Base-by-base conservation (phyloP, 1,284 basidiomycete genomes). In the Marasmius oreades region DNA sequence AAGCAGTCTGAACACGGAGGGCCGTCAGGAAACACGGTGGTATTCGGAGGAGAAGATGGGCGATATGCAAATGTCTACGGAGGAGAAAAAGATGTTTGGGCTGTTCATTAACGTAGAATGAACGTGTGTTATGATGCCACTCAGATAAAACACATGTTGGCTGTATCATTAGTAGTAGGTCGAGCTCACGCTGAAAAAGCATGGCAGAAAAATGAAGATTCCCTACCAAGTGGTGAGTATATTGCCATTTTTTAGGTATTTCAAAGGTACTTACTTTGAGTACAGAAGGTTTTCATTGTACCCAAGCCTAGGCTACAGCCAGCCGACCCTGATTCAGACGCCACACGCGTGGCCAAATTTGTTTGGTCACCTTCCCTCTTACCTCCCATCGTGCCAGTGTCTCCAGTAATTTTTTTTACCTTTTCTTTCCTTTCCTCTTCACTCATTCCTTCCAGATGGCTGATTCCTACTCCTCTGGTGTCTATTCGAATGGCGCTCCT, bases 391-490 rank as follows among this genome's bases (percentile, higher is more conserved):
- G 71, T 76, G 63, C 64, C 71, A 68, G 63, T 66, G 70, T 70
- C 67, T 68, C 74, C 77, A 77, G 77, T 80, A 78, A 72, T 59
- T 56, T 66, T 67, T n/a, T n/a, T 64, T 62, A 58, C 66, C 62
- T 59, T 63, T 62, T 63, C 59, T 55, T 61, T 57, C 55, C 65
- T 64, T 62, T 62, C 57, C 58, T 60, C 61, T 64, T 60, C 59
- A 26, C 56, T 59, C 55, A 55, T 62, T 55, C 55, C 59, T 45
- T 61, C 59, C 62, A 84, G 80, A 90, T 90, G 88, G 70, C 88
- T 59, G 85, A 88, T 71, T 84, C 85, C 44, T 90, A 86, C 71
- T 64, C 76, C 65, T 87, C 85, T 63, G 83, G 82, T 69, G 81
- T 86, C 69, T 77, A 80, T 58, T 75, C 78, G 54, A 86, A 85